phyloP scores from a whole-genome alignment of 2,329 filamentous ascomycete species.

The Alternaria gaisen region DNA sequence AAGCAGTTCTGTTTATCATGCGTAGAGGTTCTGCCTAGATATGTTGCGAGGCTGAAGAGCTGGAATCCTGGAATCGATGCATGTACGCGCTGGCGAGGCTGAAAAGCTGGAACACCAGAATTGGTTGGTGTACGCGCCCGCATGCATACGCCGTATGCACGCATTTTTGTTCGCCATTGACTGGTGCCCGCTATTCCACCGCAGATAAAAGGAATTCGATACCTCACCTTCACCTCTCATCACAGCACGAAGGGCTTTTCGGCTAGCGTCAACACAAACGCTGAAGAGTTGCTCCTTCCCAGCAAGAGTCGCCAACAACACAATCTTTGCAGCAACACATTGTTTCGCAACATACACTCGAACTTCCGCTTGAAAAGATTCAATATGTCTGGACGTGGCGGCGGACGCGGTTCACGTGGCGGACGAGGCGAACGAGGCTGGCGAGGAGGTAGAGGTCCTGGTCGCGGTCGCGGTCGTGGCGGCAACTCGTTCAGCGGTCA shows the following conservation, averaged over 20 bases:
- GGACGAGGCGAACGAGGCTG: constrained; percentile 1
- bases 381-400: constrained; percentile 2
- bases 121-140: background rate
- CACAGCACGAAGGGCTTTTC: background rate
- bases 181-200: background rate
- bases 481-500: background rate
- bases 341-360: background rate
- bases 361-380: background rate
- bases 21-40: background rate
- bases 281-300: background rate
- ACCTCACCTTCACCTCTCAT: constrained; percentile 8
- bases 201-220: background rate
- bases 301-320: background rate
- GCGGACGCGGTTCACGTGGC: background rate
- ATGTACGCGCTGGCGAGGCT: background rate
- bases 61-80: background rate
- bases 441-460: constrained; percentile 3
- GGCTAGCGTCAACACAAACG: background rate
- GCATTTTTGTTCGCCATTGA: background rate
- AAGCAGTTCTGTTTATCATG: background rate
- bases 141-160: background rate
- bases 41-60: background rate
- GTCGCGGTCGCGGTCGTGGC: background rate
- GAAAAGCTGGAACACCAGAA: background rate
- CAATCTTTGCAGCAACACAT: background rate